These are phyloP conservation scores for Porcisia hertigi DNA, from an alignment of 208 protist species.

Conservation along the genomic window DNA sequence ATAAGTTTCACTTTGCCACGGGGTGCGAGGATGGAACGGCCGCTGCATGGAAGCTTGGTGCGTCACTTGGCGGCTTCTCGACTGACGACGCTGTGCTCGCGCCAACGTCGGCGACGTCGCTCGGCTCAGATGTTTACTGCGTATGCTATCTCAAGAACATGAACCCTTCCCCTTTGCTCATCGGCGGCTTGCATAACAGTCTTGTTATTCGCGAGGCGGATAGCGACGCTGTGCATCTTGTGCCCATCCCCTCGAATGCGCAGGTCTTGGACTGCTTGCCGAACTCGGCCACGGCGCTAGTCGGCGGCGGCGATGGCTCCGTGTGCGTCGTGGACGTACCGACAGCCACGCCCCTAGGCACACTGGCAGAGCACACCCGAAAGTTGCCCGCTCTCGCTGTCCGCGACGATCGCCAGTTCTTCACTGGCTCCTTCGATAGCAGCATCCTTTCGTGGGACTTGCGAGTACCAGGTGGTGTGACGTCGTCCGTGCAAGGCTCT, in stretches of 20 bases:
- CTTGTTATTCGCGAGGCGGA: constrained; percentile 55
- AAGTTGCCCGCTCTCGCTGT: constrained; percentile 83
- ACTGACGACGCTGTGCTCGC: constrained; percentile 39
- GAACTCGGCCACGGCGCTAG: constrained; percentile 39
- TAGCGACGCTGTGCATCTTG: constrained; percentile 38
- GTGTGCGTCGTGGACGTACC: constrained; percentile 60
- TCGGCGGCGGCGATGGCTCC: constrained; percentile 79
- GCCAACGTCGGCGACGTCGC: constrained; percentile 48
- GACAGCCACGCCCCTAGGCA: constrained; percentile 26
- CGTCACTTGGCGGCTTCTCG: constrained; percentile 10
- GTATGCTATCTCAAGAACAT: constrained; percentile 62
- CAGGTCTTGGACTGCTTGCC: constrained; percentile 75
- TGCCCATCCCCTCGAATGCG: constrained; percentile 60
- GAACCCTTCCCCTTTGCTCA: constrained; percentile 50
- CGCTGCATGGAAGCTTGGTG: constrained; percentile 58
- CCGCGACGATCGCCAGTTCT: constrained; percentile 72
- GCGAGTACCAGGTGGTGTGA: constrained; percentile 48
- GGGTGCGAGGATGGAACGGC: constrained; percentile 77
- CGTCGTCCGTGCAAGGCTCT: constrained; percentile 27
- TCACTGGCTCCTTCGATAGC: constrained; percentile 82
- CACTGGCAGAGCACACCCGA: constrained; percentile 57
- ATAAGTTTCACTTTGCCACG: constrained; percentile 73
- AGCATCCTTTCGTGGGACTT: constrained; percentile 84
- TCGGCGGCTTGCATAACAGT: constrained; percentile 73
- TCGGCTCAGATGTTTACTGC: constrained; percentile 80